Conservation (phyloP, 495 filamentous ascomycete genomes). For the Neurospora africana region DNA sequence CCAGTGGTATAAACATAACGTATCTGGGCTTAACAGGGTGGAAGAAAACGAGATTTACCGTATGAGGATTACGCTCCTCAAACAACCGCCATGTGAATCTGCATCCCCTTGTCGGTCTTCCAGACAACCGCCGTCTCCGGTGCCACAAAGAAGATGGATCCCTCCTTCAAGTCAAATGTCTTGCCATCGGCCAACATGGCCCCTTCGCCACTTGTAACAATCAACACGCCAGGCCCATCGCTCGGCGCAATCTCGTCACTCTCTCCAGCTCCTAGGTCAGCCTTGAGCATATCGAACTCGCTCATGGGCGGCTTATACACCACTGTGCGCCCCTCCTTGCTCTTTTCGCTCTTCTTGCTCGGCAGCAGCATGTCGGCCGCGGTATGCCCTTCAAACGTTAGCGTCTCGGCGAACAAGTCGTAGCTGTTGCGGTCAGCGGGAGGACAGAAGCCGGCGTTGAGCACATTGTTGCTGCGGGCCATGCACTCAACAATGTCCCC, state of each 20-base stretch:
- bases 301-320: conserved; percentile 58
- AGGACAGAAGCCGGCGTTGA: conserved; percentile 68
- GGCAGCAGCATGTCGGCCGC: conserved; percentile 42
- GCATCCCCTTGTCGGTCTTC: conserved; percentile 38
- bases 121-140: conserved; percentile 44
- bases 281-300: conserved; percentile 62
- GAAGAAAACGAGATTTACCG: neutral
- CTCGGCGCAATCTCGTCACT: conserved; percentile 46
- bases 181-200: conserved; percentile 45
- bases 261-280: conserved; percentile 45
- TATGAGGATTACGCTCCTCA: neutral
- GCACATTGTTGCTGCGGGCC: conserved; percentile 71
- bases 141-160: conserved; percentile 60
- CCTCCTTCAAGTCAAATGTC: conserved; percentile 47
- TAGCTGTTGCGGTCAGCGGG: conserved; percentile 49
- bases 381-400: conserved; percentile 53
- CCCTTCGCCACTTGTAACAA: conserved; percentile 53
- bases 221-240: conserved; percentile 54
- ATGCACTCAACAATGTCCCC: conserved; percentile 82
- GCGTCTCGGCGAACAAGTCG: conserved; percentile 48
- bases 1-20: neutral
- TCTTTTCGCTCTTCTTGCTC: conserved; percentile 37
- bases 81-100: conserved; percentile 41
- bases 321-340: conserved; percentile 47
- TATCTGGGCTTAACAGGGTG: neutral